A percentile compares a stretch with the other conserved stretches of the same genome.
Conservation (phyloP, 106 monocot genomes). For the Xerophyta viscosa region DNA sequence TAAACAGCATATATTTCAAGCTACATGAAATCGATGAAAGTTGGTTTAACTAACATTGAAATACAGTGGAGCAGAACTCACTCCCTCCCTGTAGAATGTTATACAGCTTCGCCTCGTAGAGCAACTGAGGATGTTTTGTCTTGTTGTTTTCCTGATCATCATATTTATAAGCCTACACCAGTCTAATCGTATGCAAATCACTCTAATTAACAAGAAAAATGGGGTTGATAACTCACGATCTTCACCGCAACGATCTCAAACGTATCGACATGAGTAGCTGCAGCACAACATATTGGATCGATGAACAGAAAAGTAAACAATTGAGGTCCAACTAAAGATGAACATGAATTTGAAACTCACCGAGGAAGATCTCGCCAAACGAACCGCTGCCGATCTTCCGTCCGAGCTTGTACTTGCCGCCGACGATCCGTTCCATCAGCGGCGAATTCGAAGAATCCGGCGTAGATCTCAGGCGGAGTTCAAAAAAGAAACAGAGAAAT, state of each 20-base stretch:
- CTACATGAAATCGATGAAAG: background rate
- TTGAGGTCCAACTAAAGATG: background rate
- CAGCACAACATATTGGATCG: conserved; percentile 5
- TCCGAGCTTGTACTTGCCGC: conserved; percentile 83
- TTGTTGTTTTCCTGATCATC: conserved; percentile 71
- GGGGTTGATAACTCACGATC: conserved; percentile 49
- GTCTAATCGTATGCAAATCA: too few species aligned
- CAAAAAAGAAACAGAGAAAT: too few species aligned
- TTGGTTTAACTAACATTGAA: too few species aligned
- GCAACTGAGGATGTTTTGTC: conserved; percentile 90
- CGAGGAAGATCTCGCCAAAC: conserved; percentile 90
- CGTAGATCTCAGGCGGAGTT: too few species aligned
- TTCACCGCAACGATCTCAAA: conserved; percentile 94
- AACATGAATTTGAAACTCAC: conserved; percentile 18
- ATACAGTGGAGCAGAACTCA: conserved; percentile 16
- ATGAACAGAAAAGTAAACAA: background rate
- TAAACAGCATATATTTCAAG: background rate
- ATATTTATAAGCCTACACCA: background rate
- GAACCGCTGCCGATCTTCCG: conserved; percentile 93
- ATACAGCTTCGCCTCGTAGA: conserved; percentile 97
- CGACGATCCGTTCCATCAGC: conserved; percentile 92
- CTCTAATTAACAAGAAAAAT: background rate
- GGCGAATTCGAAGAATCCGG: background rate
- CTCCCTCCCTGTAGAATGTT: conserved; percentile 92
- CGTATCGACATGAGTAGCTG: conserved; percentile 87